Conservation (phyloP, 1,284 basidiomycete genomes). For the Ceratobasidium sp. region DNA sequence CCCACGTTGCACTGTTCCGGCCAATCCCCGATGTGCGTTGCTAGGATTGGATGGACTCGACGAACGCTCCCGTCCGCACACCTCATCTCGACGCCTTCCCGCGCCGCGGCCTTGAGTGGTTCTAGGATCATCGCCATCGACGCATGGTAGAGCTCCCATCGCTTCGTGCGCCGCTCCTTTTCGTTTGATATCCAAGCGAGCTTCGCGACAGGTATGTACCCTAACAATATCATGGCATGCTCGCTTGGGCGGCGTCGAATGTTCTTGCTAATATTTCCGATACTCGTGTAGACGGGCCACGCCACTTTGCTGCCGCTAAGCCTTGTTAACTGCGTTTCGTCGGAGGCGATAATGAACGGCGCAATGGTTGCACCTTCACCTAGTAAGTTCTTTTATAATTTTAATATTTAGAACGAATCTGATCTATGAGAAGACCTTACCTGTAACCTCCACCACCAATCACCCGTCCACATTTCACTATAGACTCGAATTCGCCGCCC, state of each 20-base stretch:
- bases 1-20: slow-evolving; percentile 50
- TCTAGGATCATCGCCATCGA: slow-evolving; percentile 48
- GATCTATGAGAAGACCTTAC: background rate
- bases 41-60: slow-evolving; percentile 47
- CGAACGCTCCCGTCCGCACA: slow-evolving; percentile 47
- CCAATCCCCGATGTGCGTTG: slow-evolving; percentile 50
- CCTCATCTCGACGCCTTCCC: slow-evolving; percentile 40
- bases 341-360: slow-evolving; percentile 34
- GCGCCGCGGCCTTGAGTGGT: slow-evolving; percentile 45
- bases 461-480: slow-evolving; percentile 41
- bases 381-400: slow-evolving; percentile 19
- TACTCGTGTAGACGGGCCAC: slow-evolving; percentile 42
- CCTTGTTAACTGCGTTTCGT: slow-evolving; percentile 38
- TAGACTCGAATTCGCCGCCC: slow-evolving; percentile 13
- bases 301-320: slow-evolving; percentile 44
- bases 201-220: slow-evolving; percentile 38
- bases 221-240: slow-evolving; percentile 37
- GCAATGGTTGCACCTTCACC: slow-evolving; percentile 34
- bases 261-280: slow-evolving; percentile 48
- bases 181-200: slow-evolving; percentile 3
- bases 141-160: slow-evolving; percentile 49
- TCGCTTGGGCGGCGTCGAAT: slow-evolving; percentile 15
- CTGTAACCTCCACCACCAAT: slow-evolving; percentile 46
- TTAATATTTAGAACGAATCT: background rate
- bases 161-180: background rate